Conservation (phyloP, 2,329 filamentous ascomycete genomes). For the Tolypocladium nubicola region DNA sequence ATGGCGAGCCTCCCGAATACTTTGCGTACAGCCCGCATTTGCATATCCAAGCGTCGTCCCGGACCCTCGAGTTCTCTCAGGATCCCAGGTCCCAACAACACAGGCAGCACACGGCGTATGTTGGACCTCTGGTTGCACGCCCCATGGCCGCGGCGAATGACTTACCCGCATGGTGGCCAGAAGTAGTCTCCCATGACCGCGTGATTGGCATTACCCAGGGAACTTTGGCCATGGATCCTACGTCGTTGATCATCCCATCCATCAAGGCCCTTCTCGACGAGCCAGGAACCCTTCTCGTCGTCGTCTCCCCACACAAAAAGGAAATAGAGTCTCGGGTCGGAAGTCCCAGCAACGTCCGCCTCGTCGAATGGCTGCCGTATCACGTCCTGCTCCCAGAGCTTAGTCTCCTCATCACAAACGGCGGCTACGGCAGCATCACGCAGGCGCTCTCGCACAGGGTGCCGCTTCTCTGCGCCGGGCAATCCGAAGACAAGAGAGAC, state of each 20-base stretch:
- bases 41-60: constrained; percentile 26
- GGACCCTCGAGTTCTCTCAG: constrained; percentile 19
- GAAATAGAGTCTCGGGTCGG: constrained; percentile 13
- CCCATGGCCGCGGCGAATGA: constrained; percentile 3
- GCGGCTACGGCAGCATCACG: constrained; percentile 25
- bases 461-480: constrained; percentile 24
- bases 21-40: constrained; percentile 25
- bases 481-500: constrained; percentile 25
- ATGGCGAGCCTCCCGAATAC: constrained; percentile 18
- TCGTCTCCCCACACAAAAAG: constrained; percentile 19
- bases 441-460: constrained; percentile 23
- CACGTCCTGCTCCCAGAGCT: constrained; percentile 22
- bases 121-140: constrained; percentile 22
- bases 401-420: constrained; percentile 23
- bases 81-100: constrained; percentile 12
- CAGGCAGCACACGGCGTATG: constrained; percentile 13
- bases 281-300: constrained; percentile 17
- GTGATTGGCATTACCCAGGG: constrained; percentile 27
- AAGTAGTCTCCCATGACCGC: constrained; percentile 12
- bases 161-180: constrained; percentile 22
- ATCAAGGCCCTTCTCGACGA: constrained; percentile 20
- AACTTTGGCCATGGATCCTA: constrained; percentile 24
- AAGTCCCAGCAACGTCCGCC: constrained; percentile 16
- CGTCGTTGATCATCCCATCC: constrained; percentile 24
- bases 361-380: constrained; percentile 24